Conservation (phyloP, 2,329 filamentous ascomycete genomes). For the Phyllosticta citribraziliensis region DNA sequence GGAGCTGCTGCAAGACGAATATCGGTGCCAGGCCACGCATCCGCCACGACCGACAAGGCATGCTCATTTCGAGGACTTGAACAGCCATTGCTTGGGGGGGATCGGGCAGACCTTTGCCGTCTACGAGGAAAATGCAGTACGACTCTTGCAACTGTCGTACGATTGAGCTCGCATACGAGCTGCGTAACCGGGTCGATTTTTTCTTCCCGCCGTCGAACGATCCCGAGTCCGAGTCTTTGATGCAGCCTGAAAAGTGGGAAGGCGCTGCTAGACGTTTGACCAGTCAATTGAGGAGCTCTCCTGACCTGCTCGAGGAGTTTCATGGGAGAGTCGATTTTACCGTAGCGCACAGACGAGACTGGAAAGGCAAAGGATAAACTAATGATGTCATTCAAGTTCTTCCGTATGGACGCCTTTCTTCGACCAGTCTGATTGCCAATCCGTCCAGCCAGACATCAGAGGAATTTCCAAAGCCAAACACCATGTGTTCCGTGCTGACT, state of each 20-base stretch:
- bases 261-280: neutral
- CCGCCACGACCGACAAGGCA: neutral
- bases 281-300: neutral
- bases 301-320: neutral
- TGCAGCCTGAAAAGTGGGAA: neutral
- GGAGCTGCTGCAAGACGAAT: neutral
- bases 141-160: neutral
- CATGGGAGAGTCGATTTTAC: neutral
- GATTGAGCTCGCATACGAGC: neutral
- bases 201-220: neutral
- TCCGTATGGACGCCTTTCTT: neutral
- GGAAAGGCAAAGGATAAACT: neutral
- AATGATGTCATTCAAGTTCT: neutral
- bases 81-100: neutral
- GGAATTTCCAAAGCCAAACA: neutral
- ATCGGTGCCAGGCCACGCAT: neutral
- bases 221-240: neutral
- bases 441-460: neutral
- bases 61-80: neutral
- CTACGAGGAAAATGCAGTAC: neutral
- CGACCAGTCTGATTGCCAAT: neutral
- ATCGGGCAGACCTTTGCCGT: neutral
- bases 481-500: neutral
- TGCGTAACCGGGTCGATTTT: neutral
- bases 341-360: neutral